These are phyloP conservation scores for Talaromyces sp. DNA, from an alignment of 2,329 filamentous ascomycete species.

Conservation along the genomic window DNA sequence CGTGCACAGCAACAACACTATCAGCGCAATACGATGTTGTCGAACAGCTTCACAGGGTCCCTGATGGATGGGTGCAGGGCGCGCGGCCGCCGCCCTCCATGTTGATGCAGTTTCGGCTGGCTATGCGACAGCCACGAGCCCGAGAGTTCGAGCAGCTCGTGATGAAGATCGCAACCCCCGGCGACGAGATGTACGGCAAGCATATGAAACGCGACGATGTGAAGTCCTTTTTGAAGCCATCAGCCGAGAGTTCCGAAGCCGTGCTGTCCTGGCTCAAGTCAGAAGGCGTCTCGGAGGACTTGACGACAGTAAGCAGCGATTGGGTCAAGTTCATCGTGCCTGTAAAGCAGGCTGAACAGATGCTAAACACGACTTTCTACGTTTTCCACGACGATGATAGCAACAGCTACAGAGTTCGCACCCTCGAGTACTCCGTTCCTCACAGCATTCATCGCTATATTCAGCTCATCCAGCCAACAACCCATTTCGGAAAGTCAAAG, in stretches of 20 bases:
- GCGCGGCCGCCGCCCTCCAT: constrained; percentile 28
- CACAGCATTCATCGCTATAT: constrained; percentile 50
- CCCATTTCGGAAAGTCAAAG: constrained; percentile 52
- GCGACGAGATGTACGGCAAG: constrained; percentile 54
- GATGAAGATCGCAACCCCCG: constrained; percentile 58
- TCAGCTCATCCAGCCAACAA: constrained; percentile 62
- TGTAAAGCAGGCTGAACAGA: constrained; percentile 43
- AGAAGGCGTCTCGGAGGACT: constrained; percentile 42
- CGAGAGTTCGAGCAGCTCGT: constrained; percentile 54
- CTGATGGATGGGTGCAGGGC: constrained; percentile 29
- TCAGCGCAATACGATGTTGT: constrained; percentile 15
- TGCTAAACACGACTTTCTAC: constrained; percentile 56
- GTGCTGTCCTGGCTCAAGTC: constrained; percentile 53
- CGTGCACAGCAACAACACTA: background rate
- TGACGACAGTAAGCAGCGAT: constrained; percentile 50
- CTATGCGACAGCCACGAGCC: constrained; percentile 45
- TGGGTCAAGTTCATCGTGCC: constrained; percentile 54
- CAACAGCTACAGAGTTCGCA: constrained; percentile 46
- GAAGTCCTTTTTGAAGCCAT: constrained; percentile 50
- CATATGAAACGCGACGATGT: constrained; percentile 60
- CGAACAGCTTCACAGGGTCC: constrained; percentile 25
- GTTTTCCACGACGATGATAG: constrained; percentile 48
- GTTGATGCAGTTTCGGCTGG: constrained; percentile 45
- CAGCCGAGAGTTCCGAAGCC: constrained; percentile 41
- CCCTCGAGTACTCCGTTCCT: constrained; percentile 59